Evolutionary conservation across 2,329 filamentous ascomycete genomes (phyloP).

Genomic region (Furcasterigmium furcatum): DNA sequence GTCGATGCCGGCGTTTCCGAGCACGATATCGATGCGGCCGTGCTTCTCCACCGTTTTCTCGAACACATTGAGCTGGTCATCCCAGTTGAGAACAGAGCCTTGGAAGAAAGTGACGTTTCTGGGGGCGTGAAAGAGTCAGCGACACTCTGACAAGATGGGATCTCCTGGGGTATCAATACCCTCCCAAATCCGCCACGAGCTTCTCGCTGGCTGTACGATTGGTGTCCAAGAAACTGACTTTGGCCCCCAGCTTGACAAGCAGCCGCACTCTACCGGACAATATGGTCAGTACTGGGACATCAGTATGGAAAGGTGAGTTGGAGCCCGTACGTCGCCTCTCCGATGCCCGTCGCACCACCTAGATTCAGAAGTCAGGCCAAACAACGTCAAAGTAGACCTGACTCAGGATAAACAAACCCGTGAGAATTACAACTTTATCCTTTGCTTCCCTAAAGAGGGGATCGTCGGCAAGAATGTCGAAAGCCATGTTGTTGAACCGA

Average conservation of each 20-base stretch:
- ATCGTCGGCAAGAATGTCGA: background rate
- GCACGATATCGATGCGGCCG: slow-evolving; percentile 36
- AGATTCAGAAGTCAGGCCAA: background rate
- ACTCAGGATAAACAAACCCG: background rate
- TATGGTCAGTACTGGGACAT: background rate
- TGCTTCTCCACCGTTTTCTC: background rate
- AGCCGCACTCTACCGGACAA: background rate
- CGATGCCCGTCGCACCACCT: background rate
- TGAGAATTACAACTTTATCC: background rate
- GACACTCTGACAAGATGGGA: no score
- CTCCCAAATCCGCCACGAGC: background rate
- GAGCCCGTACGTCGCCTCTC: background rate
- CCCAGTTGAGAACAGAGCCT: background rate
- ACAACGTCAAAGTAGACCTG: no score
- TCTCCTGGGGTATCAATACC: no score
- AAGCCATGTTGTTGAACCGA: background rate
- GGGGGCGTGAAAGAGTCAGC: no score
- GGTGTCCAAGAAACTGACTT: background rate
- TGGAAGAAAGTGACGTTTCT: background rate
- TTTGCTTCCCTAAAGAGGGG: background rate
- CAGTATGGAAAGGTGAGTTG: background rate
- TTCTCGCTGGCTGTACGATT: background rate
- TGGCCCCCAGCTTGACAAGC: background rate
- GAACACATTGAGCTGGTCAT: background rate
- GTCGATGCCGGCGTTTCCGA: slow-evolving; percentile 43